Evolutionary conservation across 2,329 filamentous ascomycete species (phyloP), one percentile per base, ranked within the genome.

Genomic region (Botrytis fabae): DNA sequence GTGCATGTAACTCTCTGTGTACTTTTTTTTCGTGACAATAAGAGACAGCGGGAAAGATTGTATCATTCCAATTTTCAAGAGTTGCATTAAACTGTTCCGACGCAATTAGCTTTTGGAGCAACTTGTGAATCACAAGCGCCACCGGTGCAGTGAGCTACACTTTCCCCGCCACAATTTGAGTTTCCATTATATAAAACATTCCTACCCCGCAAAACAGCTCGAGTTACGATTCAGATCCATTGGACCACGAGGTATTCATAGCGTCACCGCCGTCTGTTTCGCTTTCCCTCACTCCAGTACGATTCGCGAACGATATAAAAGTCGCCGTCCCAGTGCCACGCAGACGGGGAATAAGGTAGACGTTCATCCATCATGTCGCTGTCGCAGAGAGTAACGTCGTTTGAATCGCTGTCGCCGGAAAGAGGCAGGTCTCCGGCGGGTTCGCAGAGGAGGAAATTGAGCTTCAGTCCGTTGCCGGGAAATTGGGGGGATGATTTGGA

Each of bases 391-490:
- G 75, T 79, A 6, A 76, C 76, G 3, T 78, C 77, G 32, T 70
- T 76, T 28, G 77, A 77, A 62, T 75, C 74, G 35, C 70, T 79
- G 12, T 74, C 75, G 25, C 77, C 75, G 18, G 77, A 79, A 63
- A 73, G 77, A 71, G 77, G 76, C 28, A 73, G 74, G 28, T 73
- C 57, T 32, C 69, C 38, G 12, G 66, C 25, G 40, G 74, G 54
- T 40, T 73, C 60, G 40, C 63, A 72, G 18, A 44, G 71, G 32
- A 73, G 75, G 14, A 79, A 76, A 63, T 69, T 78, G 42, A 78
- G 74, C 74, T 79, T 79, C 59, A 79, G 74, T 71, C 77, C 77
- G 22, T 38, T 79, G 35, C 77, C 77, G 28, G 76, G 74, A 7
- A 73, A 66, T 25, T 78, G 75, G 75, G 69, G 71, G 6, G 60